Evolutionary conservation across 129 eudicot species (phyloP).

Genomic region (Rutidosis leptorrhynchoides): DNA sequence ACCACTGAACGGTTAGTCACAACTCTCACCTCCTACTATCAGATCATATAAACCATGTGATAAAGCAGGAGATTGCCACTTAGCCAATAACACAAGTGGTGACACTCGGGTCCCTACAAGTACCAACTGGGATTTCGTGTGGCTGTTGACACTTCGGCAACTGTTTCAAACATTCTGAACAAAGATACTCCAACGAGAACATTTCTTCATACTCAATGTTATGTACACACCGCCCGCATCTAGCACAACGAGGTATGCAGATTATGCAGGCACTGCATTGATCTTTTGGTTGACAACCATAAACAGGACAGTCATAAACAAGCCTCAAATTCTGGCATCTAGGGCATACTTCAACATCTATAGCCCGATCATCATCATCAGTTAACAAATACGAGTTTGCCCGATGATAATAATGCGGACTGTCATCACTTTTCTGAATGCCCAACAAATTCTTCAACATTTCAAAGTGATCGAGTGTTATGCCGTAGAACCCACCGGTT

Average conservation of each 20-base stretch:
- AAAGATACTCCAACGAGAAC: constrained; percentile 58
- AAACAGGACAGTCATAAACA: constrained; percentile 79
- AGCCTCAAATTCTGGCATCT: constrained; percentile 64
- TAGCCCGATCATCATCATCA: constrained; percentile 82
- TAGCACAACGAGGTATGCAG: constrained; percentile 72
- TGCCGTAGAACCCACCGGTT: constrained; percentile 68
- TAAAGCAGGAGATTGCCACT: constrained; percentile 11
- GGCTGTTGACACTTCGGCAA: constrained; percentile 35
- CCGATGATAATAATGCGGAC: constrained; percentile 53
- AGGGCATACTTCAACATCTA: constrained; percentile 81
- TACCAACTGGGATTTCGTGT: constrained; percentile 26
- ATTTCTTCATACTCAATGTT: constrained; percentile 66
- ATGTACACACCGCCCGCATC: constrained; percentile 73
- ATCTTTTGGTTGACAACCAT: constrained; percentile 55
- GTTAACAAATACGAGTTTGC: constrained; percentile 41
- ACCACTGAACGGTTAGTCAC: not conserved
- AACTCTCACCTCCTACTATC: not conserved
- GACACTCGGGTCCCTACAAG: not conserved
- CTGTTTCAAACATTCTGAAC: constrained; percentile 59
- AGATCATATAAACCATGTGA: not conserved
- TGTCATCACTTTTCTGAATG: constrained; percentile 31
- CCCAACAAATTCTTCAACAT: constrained; percentile 53
- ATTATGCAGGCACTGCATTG: constrained; percentile 72
- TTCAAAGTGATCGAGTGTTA: constrained; percentile 60
- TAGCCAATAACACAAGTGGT: constrained; percentile 30